These are phyloP conservation scores for Akanthomyces dipterigenus DNA, from an alignment of 2,329 filamentous ascomycete species.

Conservation along the genomic window DNA sequence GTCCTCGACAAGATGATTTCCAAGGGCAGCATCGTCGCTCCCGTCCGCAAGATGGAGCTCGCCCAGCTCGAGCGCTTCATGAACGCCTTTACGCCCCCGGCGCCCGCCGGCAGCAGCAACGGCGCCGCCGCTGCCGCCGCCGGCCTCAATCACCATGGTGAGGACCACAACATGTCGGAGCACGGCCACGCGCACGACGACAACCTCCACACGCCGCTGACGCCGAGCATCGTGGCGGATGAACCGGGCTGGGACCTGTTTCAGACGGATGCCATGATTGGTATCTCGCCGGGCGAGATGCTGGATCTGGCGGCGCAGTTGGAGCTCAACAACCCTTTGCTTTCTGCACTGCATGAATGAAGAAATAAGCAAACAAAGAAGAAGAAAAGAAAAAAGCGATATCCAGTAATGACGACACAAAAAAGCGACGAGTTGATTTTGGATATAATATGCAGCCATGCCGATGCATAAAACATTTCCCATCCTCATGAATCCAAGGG, in stretches of 20 bases:
- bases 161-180: constrained; percentile 14
- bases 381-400: neutral
- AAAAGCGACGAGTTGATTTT: neutral
- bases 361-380: neutral
- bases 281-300: constrained; percentile 24
- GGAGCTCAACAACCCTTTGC: constrained; percentile 15
- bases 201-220: constrained; percentile 11
- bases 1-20: constrained; percentile 31
- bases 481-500: neutral
- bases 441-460: neutral
- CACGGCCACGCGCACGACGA: constrained; percentile 5
- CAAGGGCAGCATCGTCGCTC: constrained; percentile 31
- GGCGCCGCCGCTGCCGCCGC: too few species aligned
- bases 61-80: constrained; percentile 31
- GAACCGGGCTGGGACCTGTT: constrained; percentile 25
- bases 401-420: neutral
- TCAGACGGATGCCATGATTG: constrained; percentile 24
- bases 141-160: too few species aligned
- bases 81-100: constrained; percentile 20
- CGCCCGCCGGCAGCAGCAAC: constrained; percentile 8
- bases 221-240: constrained; percentile 8
- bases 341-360: constrained; percentile 8
- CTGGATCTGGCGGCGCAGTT: constrained; percentile 25
- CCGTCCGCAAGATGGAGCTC: constrained; percentile 29
- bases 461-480: neutral